Evolutionary conservation across 352 stramenopile species (phyloP), one percentile per base, ranked within the genome.

Genomic region (Pythium aristosporum): DNA sequence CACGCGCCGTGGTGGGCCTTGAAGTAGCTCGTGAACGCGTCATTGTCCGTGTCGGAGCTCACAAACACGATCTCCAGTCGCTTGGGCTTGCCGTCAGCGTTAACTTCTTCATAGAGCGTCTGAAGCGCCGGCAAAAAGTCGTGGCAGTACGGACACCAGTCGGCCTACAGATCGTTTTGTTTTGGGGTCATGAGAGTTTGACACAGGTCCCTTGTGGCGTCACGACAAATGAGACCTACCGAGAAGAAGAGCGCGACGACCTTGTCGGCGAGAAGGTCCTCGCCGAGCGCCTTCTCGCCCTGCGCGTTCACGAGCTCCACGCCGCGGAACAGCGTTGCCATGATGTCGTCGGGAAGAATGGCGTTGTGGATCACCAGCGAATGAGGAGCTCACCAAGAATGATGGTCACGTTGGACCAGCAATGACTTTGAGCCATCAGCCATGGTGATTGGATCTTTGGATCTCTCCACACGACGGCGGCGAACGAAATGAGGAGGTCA

Each of bases 61-160:
- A 94, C 74, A 61, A 94, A 90, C 9, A 95, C 77, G 37, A 95
- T 65, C 62, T 93, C 87, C 11, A 95, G 28, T 8, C 61, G 53
- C 61, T 68, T 44, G 23, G 68, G 42, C 20, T 71, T 59, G 18
- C 20, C 68, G 30, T 82, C 74, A 34, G 75, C 75, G 44, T 85
- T 75, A 32, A 72, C 74, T 12, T 75, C 49, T 47, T 76, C 36
- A 71, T 92, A 90, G 59, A 90, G 91, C 16, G 48, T 67, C 58
- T 92, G 92, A 30, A 92, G 67, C 50, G 69, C 64, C 32, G 85
- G 87, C 48, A 89, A 79, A 71, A 95, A 93, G 43, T 67, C 72
- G 66, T 80, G 81, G 73, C 87, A 95, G 64, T 92, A 77, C 5
- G 85, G 82, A 55, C 85, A 95, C 87, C 87, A 94, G 37, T 92